Evolutionary conservation across 768 basidiomycete species (phyloP).

Genomic region (Lactifluus volemus): DNA sequence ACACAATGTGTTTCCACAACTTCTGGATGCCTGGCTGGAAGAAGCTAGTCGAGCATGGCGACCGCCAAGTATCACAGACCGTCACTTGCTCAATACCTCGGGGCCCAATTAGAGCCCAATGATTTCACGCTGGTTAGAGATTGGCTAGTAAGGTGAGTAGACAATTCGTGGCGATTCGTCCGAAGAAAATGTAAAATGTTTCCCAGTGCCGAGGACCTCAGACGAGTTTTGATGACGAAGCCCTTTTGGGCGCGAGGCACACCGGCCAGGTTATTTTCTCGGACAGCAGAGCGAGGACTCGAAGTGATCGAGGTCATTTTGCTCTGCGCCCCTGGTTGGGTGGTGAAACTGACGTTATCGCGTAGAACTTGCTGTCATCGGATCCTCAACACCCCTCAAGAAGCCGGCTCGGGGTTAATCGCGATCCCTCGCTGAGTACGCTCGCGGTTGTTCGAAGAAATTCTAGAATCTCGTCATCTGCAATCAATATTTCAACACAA

Average conservation of each 20-base stretch:
- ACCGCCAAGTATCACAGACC: not conserved
- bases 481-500: not conserved
- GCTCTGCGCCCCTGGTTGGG: not conserved
- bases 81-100: not conserved
- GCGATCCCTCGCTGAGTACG: not conserved
- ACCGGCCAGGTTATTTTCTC: not conserved
- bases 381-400: not conserved
- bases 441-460: not conserved
- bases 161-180: not conserved
- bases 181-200: no score
- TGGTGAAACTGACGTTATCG: not conserved
- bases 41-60: not conserved
- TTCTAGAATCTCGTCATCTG: not conserved
- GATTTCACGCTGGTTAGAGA: not conserved
- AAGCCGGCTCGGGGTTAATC: not conserved
- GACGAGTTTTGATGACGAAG: not conserved
- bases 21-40: not conserved
- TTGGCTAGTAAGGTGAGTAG: not conserved
- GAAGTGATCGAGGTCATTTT: not conserved
- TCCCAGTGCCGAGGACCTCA: not conserved
- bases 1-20: not conserved
- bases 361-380: not conserved
- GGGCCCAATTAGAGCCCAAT: not conserved
- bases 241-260: not conserved
- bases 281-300: not conserved